These are phyloP conservation scores for Auricularia heimuer DNA, from an alignment of 768 basidiomycete species.

Conservation along the genomic window DNA sequence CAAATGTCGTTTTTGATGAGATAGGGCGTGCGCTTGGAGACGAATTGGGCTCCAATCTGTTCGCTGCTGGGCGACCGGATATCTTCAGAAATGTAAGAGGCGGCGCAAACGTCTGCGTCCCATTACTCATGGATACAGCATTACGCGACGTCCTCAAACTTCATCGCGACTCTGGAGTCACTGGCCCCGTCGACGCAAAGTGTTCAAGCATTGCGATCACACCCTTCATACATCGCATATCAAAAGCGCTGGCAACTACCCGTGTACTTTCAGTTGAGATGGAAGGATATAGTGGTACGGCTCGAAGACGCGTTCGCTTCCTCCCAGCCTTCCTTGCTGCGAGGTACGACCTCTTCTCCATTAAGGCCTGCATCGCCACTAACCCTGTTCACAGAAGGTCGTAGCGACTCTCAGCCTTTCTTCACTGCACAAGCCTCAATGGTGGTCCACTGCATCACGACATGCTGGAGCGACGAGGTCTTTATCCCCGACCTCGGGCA, in stretches of 20 bases:
- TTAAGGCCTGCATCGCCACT: not conserved
- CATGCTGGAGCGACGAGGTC: constrained; percentile 82
- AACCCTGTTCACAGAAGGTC: constrained; percentile 3
- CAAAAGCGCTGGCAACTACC: constrained; percentile 89
- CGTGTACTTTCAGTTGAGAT: constrained; percentile 92
- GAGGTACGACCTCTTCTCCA: not conserved
- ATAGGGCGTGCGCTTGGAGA: constrained; percentile 70
- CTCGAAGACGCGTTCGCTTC: constrained; percentile 59
- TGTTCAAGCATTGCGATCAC: constrained; percentile 60
- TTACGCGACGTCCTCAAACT: constrained; percentile 73
- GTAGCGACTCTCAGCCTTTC: not conserved
- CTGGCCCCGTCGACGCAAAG: constrained; percentile 68
- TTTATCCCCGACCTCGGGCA: constrained; percentile 74
- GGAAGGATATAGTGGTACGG: constrained; percentile 82
- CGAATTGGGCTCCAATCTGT: constrained; percentile 73
- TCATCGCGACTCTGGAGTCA: constrained; percentile 72
- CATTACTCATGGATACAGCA: constrained; percentile 38
- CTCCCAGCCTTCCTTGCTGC: not conserved
- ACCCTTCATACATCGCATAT: constrained; percentile 63
- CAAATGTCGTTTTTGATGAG: constrained; percentile 84
- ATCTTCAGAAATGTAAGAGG: constrained; percentile 73
- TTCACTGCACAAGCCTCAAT: constrained; percentile 54
- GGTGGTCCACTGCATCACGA: constrained; percentile 60
- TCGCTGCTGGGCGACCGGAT: constrained; percentile 84
- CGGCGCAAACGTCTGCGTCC: not conserved